Evolutionary conservation across 306 rosid species (phyloP), one percentile per base, ranked within the genome.

Genomic region (Acacia crassicarpa): DNA sequence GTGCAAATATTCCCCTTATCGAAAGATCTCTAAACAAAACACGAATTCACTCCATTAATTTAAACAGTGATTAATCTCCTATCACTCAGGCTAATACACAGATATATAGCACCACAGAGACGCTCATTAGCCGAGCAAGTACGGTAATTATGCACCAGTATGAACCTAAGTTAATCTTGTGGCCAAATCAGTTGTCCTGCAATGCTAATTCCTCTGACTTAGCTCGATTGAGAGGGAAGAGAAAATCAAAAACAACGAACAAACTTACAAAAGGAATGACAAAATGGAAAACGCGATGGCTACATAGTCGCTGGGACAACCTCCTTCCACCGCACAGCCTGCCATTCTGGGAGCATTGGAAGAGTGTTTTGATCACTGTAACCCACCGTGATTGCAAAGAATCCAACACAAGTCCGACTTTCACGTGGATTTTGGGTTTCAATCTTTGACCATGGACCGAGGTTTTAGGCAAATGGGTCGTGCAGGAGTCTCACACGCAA

Each of bases 261-360:
- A 61, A 56, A 45, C 87, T 72, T 86, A 95, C 99, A 95, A 35
- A 81, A 89, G 78, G 62, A 89, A 85, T 77, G 89, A 91, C 51
- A 86, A 11, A 58, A 88, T 78, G 72, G 99, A 84, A 5, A 92
- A 4, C 35, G 91, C 75, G 72, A 95, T 59, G 77, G 97, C 99
- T 44, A 88, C 22, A 84, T 84, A 93, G 74, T 95, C 98, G 49
- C 87, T 92, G 90, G 90, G 93, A 78, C 98, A 95, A 8, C 99
- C 98, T 63, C 99, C 99, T 54, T 87, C 74, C 16, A 81, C 83
- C 16, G 98, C 97, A 84, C 97, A 95, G 54, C 76, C 73, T 4
- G 81, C 82, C 97, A 93, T 89, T 80, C 43, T 82, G 66, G 38
- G 82, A 8, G 82, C 96, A 87, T 86, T 80, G 84, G 46, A 48